A percentile compares a stretch with the other conserved stretches of the same genome.
Evolutionary conservation across 257 asterid genomes (phyloP).

Genomic region (Avicennia marina): DNA sequence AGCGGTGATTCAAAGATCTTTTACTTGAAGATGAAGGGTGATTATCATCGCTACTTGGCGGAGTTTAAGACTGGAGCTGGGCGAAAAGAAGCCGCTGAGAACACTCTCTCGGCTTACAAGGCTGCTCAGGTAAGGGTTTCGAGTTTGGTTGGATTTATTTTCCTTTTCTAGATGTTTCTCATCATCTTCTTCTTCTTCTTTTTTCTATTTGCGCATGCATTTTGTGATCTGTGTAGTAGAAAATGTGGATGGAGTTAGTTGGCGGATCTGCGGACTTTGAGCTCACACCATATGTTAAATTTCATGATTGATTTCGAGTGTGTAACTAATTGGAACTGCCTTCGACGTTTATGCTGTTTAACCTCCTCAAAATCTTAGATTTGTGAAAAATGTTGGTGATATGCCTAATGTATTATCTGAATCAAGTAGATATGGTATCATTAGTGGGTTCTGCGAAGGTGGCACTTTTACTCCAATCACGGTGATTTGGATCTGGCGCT

Average conservation of each 20-base stretch:
- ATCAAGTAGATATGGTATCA: background rate
- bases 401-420: background rate
- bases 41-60: conserved; percentile 40
- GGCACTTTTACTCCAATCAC: background rate
- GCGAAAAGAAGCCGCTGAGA: conserved; percentile 57
- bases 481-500: background rate
- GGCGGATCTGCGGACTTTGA: conserved; percentile 2
- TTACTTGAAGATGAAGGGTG: conserved; percentile 52
- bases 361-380: background rate
- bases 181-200: background rate
- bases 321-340: background rate
- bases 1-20: conserved; percentile 43
- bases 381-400: background rate
- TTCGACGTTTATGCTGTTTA: background rate
- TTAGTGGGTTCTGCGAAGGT: background rate
- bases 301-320: background rate
- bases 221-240: background rate
- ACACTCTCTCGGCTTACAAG: conserved; percentile 53
- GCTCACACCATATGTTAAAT: background rate
- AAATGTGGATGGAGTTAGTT: conserved; percentile 2
- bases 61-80: conserved; percentile 45
- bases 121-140: conserved; percentile 62
- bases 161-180: background rate
- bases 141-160: background rate
- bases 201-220: background rate